Base-by-base conservation (phyloP, 78 protist species). In the Planoprotostelium fungivorum region DNA sequence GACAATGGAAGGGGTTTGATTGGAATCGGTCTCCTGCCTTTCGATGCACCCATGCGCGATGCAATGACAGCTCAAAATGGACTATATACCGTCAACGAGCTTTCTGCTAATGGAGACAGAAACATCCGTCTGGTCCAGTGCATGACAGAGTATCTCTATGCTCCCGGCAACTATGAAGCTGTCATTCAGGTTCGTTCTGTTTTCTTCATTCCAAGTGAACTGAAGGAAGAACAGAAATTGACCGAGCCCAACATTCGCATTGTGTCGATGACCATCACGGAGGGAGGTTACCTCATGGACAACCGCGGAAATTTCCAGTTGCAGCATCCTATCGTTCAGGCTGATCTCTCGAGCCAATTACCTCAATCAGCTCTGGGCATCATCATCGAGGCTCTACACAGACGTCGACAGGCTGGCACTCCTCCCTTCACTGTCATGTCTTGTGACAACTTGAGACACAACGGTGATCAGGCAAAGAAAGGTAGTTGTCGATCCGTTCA, bases 391-490 rank as follows among this genome's bases (percentile, higher is more conserved):
- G 84, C 84, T 63, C 1, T 88, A n/a, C 36, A 73, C 37, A 86
- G 37, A 37, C 36, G 90, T 38, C 1, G 25, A 36, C 0, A 28
- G 36, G 83, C 36, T 16, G 34, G 38, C 31, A 63, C 36, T 29
- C 63, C 29, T 36, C 86, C 90, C 84, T 28, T 88, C 34, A 88
- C 90, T 0, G 36, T 88, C 28, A 29, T 88, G 37, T 84, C 88
- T 88, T 88, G 90, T 88, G 90, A 88, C 31, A 88, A 88, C 34
- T 35, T 88, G 0, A 38, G 90, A 88, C 84, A 88, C 37, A 88
- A 88, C 38, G 85, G 90, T 1, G 28, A 37, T 1, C 37, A 36
- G 23, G 36, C 84, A n/a, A 88, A 63, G 85, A 38, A 38, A n/a
- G n/a, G n/a, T n/a, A n/a, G n/a, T n/a, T n/a, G n/a, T n/a, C n/a